Conservation (phyloP, 768 basidiomycete species). For the Lentinula boryana region DNA sequence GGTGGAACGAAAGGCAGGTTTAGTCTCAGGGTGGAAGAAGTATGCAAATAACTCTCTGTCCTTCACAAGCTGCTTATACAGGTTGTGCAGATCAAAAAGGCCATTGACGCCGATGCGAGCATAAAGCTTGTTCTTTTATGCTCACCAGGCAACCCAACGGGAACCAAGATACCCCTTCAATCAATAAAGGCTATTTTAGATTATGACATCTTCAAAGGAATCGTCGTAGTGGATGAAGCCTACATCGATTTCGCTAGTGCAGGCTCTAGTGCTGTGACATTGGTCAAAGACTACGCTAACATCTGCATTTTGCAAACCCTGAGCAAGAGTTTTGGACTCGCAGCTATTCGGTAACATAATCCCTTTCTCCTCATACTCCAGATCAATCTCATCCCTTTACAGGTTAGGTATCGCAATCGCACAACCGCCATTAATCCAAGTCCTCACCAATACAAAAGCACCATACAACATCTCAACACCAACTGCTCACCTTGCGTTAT, state of each 20-base stretch:
- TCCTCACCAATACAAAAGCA: constrained; percentile 92
- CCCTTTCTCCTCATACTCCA: neutral
- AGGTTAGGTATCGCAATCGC: constrained; percentile 90
- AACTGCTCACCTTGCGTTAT: constrained; percentile 74
- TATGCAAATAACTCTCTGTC: constrained; percentile 24
- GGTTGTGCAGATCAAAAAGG: constrained; percentile 55
- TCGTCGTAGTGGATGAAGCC: constrained; percentile 94
- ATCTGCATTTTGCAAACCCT: constrained; percentile 94
- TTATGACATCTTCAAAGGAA: constrained; percentile 79
- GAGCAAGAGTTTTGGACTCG: constrained; percentile 94
- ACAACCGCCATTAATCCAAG: constrained; percentile 83
- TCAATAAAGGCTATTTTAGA: constrained; percentile 68
- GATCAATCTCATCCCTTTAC: constrained; percentile 1
- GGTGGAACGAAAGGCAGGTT: constrained; percentile 71
- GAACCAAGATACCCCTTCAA: constrained; percentile 72
- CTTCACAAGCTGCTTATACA: neutral
- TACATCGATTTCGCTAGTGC: constrained; percentile 88
- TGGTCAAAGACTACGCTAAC: constrained; percentile 81
- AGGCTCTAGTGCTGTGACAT: constrained; percentile 54
- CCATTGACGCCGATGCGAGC: constrained; percentile 59
- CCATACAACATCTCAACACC: constrained; percentile 96
- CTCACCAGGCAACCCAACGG: constrained; percentile 96
- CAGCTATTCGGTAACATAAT: constrained; percentile 77
- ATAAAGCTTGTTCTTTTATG: constrained; percentile 94
- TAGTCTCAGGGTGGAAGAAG: constrained; percentile 68